Conservation (phyloP, 2,329 filamentous ascomycete genomes). For the Ceratocystis smalleyi region DNA sequence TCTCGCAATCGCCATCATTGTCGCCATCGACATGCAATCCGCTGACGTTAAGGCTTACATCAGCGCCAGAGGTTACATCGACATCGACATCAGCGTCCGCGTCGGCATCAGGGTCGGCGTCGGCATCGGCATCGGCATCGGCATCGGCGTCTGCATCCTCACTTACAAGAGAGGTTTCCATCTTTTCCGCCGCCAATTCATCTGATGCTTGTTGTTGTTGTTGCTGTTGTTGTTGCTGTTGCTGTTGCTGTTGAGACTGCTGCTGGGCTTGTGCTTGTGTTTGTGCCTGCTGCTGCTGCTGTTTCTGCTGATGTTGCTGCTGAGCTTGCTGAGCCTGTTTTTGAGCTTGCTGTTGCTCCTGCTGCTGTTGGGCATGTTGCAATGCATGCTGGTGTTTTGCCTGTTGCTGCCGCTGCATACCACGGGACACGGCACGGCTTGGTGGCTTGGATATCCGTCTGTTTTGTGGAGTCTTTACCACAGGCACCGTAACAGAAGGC, state of each 20-base stretch:
- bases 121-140: constrained; percentile 18
- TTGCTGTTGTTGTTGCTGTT: constrained; percentile 18
- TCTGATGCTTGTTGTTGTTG: constrained; percentile 23
- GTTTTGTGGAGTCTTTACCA: constrained; percentile 10
- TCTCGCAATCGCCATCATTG: constrained; percentile 17
- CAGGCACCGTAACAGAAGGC: constrained; percentile 18
- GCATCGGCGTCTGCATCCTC: constrained; percentile 30
- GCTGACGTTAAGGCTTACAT: constrained; percentile 20
- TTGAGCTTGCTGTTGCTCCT: constrained; percentile 24
- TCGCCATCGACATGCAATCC: constrained; percentile 5
- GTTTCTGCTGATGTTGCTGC: constrained; percentile 25
- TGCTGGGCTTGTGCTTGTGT: constrained; percentile 25
- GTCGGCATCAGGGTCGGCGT: constrained; percentile 27
- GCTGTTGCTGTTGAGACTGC: constrained; percentile 25
- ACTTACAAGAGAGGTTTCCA: constrained; percentile 26
- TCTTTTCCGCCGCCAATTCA: constrained; percentile 20
- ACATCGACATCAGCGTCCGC: constrained; percentile 23
- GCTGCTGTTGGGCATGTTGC: constrained; percentile 21
- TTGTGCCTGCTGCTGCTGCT: constrained; percentile 20
- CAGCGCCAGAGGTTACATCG: constrained; percentile 17
- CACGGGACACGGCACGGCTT: constrained; percentile 16
- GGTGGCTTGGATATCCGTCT: constrained; percentile 16
- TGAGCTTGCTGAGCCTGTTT: constrained; percentile 20
- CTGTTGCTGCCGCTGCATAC: constrained; percentile 17
- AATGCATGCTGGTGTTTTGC: constrained; percentile 17